Evolutionary conservation across 331 rosid species (phyloP).

Genomic region (Malus hybrid): DNA sequence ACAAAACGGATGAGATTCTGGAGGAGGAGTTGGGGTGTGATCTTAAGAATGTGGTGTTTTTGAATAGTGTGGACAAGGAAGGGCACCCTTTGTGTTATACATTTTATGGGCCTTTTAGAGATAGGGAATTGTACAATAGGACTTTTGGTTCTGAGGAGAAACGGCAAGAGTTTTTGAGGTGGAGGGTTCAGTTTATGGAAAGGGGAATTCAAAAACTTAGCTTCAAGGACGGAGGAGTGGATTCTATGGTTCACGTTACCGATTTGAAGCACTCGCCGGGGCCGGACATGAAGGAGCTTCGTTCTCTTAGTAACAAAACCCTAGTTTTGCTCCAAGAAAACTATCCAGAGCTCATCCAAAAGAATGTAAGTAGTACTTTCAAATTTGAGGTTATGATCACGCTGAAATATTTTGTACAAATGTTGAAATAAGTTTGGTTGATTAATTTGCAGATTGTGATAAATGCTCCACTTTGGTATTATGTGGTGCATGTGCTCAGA

Average conservation of each 20-base stretch:
- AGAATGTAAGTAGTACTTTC: conserved; percentile 28
- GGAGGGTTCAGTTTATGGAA: conserved; percentile 50
- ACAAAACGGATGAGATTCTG: conserved; percentile 37
- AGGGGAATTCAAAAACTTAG: conserved; percentile 34
- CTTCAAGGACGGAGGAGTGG: conserved; percentile 59
- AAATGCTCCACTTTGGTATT: conserved; percentile 79
- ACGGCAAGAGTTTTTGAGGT: conserved; percentile 35
- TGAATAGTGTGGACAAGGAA: conserved; percentile 40
- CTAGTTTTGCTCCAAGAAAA: conserved; percentile 37
- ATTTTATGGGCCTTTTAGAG: conserved; percentile 31
- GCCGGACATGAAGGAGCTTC: conserved; percentile 51
- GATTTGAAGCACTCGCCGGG: conserved; percentile 57
- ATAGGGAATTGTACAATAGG: conserved; percentile 29
- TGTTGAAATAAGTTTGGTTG: not conserved
- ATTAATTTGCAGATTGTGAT: conserved; percentile 48
- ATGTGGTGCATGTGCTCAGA: conserved; percentile 43
- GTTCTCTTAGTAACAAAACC: conserved; percentile 31
- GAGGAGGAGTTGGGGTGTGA: conserved; percentile 46
- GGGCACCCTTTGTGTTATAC: conserved; percentile 63
- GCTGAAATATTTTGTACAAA: too few relatives aligned
- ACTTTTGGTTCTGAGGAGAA: conserved; percentile 43
- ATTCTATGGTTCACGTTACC: conserved; percentile 45
- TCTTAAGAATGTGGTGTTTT: conserved; percentile 16
- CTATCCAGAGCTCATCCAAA: conserved; percentile 61
- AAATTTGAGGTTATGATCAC: not conserved